A percentile compares a stretch with the other conserved stretches of the same genome.
Evolutionary conservation across 345 rosid genomes (phyloP).

Genomic region (Draba incana): DNA sequence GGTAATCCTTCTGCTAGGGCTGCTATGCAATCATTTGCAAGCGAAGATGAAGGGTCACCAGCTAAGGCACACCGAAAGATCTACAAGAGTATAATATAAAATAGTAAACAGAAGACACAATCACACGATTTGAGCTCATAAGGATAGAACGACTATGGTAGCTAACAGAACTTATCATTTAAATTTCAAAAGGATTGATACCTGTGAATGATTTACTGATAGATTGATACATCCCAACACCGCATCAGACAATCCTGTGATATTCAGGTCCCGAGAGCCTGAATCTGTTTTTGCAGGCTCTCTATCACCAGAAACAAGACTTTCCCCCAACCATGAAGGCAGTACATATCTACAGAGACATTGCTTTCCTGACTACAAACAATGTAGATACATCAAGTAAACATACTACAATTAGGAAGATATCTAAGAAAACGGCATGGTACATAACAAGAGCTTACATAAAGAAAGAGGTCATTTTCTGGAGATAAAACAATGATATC

Average conservation of each 20-base stretch:
- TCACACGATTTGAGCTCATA: constrained; percentile 25
- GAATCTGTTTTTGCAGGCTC: constrained; percentile 57
- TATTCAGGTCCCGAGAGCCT: constrained; percentile 60
- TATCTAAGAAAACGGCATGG: constrained; percentile 13
- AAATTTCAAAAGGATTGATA: constrained; percentile 33
- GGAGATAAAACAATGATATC: constrained; percentile 85
- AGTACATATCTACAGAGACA: constrained; percentile 83
- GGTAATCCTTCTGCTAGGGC: constrained; percentile 88
- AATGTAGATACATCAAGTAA: constrained; percentile 22
- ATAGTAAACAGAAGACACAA: constrained; percentile 23
- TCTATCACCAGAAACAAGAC: constrained; percentile 46
- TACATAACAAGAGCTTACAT: constrained; percentile 61
- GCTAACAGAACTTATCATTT: constrained; percentile 28
- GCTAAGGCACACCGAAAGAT: constrained; percentile 80
- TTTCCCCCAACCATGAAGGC: constrained; percentile 62
- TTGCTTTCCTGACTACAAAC: constrained; percentile 87
- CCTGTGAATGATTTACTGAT: constrained; percentile 75
- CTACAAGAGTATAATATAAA: constrained; percentile 47
- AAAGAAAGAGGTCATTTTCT: constrained; percentile 73
- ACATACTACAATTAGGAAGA: constrained; percentile 2
- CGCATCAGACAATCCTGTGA: constrained; percentile 81
- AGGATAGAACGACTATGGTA: constrained; percentile 6
- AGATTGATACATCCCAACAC: constrained; percentile 82
- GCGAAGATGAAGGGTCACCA: constrained; percentile 72
- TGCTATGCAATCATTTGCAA: constrained; percentile 84